These are phyloP conservation scores for Oropetium thomaeum DNA, from an alignment of 176 grass and related monocot genomes.

Conservation along the genomic window DNA sequence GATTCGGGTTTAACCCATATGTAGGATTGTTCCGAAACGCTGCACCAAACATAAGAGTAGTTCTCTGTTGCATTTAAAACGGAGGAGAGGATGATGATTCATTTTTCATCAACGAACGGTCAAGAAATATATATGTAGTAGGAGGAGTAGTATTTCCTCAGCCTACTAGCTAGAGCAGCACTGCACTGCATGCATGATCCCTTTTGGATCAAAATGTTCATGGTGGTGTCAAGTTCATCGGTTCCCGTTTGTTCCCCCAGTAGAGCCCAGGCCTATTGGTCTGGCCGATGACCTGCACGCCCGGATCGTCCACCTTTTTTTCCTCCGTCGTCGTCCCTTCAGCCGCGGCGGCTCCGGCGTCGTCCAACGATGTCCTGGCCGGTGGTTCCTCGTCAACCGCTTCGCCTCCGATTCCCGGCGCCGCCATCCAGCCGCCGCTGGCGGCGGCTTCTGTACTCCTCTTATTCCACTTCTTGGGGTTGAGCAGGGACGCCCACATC, in stretches of 20 bases:
- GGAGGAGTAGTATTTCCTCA: no score
- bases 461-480: slow-evolving; percentile 1
- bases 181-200: no score
- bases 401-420: neutral
- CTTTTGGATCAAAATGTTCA: neutral
- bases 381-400: slow-evolving; percentile 11
- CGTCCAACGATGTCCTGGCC: no score
- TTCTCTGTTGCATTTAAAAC: neutral
- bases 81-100: neutral
- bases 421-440: slow-evolving; percentile 2
- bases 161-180: neutral
- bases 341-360: neutral
- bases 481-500: slow-evolving; percentile 59
- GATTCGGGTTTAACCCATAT: no score
- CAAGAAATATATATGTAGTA: neutral
- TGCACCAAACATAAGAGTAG: no score
- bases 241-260: slow-evolving; percentile 30
- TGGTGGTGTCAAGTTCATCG: neutral
- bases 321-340: no score
- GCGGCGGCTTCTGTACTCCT: neutral
- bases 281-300: neutral
- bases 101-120: neutral
- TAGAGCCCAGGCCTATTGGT: slow-evolving; percentile 11
- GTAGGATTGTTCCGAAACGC: no score
- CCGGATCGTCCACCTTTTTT: neutral